Base-by-base conservation (phyloP, 176 grass and related monocot genomes). In the Avena atlantica region DNA sequence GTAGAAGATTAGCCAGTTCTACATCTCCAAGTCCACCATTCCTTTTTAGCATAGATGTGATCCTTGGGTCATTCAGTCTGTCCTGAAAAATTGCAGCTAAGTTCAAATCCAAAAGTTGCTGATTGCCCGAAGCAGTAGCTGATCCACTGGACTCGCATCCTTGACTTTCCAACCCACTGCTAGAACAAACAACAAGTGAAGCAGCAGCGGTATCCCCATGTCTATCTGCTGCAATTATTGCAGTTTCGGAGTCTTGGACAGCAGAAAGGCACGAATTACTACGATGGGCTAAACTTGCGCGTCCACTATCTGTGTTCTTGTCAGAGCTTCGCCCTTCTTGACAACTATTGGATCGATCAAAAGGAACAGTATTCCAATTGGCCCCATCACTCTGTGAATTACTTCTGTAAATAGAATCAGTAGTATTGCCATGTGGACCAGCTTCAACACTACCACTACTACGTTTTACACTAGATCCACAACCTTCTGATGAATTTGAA, bases 1-100 rank as follows among this genome's bases (percentile, higher is more conserved):
- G 89, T 70, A 99, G 92, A 88, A 99, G 92, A 88, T 92, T 96
- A 87, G 93, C 88, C 70, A 99, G 87, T 81, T 99, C 97, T 40
- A 92, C 83, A 86, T 99, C 97, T 77, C 90, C 87, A 77, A 94
- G 85, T 20, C 91, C 88, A 67, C 83, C 90, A 87, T 95, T 99
- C 85, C 86, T 94, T 90, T 94, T 99, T 87, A 99, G 90, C 94
- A 99, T 96, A 84, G 94, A 96, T 85, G 94, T 92, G 81, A 99
- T 93, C 87, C 84, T 99, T 51, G 94, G 94, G 79, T 99, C 97
- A 89, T 96, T 96, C 64, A 96, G 74, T 72, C 94, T 96, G 77
- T 99, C 92, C 82, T 99, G 90, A 78, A 98, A 98, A 80, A 93
- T 75, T 57, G 92, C 71, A 53, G 96, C 96, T 70, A 99, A 87